Evolutionary conservation across 805 yeast species (phyloP).

Genomic region (Nakazawaea siamensis): DNA sequence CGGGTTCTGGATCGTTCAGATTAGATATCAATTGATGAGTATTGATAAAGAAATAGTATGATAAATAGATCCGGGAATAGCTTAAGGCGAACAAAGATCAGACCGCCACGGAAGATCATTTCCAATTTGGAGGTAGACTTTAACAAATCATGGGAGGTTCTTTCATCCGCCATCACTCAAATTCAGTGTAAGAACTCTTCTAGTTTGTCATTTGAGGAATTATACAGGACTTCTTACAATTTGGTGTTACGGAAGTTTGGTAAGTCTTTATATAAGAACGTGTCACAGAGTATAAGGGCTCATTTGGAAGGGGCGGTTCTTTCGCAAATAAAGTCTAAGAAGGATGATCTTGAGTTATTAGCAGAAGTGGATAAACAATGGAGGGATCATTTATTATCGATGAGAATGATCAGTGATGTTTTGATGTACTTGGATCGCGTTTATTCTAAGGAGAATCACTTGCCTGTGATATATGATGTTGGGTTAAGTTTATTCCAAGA

Average conservation of each 20-base stretch:
- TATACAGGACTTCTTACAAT: constrained; percentile 73
- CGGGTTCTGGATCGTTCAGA: too few relatives aligned
- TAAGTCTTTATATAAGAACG: constrained; percentile 53
- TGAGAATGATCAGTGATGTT: constrained; percentile 77
- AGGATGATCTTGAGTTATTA: constrained; percentile 17
- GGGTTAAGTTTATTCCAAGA: constrained; percentile 65
- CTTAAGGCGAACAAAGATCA: constrained; percentile 43
- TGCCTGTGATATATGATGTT: constrained; percentile 61
- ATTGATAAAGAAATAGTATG: not conserved
- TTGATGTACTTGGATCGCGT: constrained; percentile 83
- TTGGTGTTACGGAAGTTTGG: constrained; percentile 68
- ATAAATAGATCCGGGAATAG: not conserved
- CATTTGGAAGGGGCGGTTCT: constrained; percentile 32
- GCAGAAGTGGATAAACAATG: constrained; percentile 37
- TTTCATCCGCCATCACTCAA: constrained; percentile 60
- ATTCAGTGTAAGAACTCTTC: constrained; percentile 70
- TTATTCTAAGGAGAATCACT: constrained; percentile 59
- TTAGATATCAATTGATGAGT: too few relatives aligned
- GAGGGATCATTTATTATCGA: constrained; percentile 64
- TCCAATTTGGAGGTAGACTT: constrained; percentile 38
- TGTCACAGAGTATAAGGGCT: constrained; percentile 34
- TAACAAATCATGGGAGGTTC: constrained; percentile 56
- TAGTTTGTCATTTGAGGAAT: constrained; percentile 69
- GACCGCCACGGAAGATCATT: constrained; percentile 51
- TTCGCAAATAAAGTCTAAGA: constrained; percentile 10